phyloP scores from a whole-genome alignment of 257 asterid species.

The Solanum appendiculatum region DNA sequence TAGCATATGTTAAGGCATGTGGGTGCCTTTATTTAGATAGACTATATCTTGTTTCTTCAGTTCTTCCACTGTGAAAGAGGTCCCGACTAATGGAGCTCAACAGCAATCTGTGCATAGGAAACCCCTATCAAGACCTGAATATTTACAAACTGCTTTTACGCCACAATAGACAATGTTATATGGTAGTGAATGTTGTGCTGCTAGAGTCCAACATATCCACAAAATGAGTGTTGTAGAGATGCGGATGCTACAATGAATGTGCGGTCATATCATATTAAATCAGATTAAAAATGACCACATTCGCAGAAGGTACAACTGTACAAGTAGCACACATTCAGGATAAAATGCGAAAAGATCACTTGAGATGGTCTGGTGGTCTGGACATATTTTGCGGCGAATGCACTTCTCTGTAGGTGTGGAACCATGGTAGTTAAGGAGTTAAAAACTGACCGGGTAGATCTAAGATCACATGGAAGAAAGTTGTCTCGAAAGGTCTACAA shows the following conservation, averaged over 20 bases:
- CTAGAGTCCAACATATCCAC: neutral
- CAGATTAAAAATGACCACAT: neutral
- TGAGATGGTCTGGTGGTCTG: neutral
- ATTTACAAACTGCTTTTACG: neutral
- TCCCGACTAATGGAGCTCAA: neutral
- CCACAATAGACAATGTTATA: neutral
- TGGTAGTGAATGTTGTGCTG: neutral
- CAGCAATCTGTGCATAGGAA: neutral
- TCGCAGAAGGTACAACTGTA: neutral
- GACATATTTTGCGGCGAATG: neutral
- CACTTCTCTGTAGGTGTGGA: neutral
- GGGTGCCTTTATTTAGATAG: neutral
- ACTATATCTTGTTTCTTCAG: neutral
- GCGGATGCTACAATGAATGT: neutral
- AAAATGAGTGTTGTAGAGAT: neutral
- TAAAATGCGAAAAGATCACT: neutral
- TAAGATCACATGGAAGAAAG: neutral
- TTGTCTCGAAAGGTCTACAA: neutral
- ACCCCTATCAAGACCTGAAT: neutral
- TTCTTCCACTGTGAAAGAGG: neutral
- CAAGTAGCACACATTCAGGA: neutral
- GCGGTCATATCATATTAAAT: neutral
- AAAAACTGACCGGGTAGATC: neutral
- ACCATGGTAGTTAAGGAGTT: neutral
- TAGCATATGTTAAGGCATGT: neutral